Base-by-base conservation (phyloP, 306 rosid genomes). In the Trifolium pratense region DNA sequence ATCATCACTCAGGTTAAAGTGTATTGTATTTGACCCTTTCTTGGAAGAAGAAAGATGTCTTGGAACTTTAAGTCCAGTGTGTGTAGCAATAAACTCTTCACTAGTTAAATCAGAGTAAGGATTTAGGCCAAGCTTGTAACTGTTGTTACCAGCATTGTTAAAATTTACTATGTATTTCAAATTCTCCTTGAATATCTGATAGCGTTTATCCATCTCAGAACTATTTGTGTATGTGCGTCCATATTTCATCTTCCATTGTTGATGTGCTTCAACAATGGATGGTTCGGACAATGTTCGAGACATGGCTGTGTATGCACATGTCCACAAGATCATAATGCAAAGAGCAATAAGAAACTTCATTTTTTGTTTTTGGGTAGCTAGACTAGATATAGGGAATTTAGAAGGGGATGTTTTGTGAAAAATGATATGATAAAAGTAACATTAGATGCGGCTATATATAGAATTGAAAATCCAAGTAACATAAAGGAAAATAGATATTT, bases 61-160 rank as follows among this genome's bases (percentile, higher is more conserved):
- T 14, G 72, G 3, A 16, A 31, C 6, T 18, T 12, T 80, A 69
- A 56, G 63, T 7, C 90, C 82, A 4, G 57, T 57, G 10, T 25
- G 17, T 18, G 75, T 63, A 66, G 81, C 74, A 4, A 49, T 3
- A 20, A 87, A 84, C 70, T 87, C 94, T 76, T 87, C 73, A 51
- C 26, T 56, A 1, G 83, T 85, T 25, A 56, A 49, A 71, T 84
- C 83, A 23, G 88, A 72, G 64, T 53, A 84, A 11, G 32, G 37
- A 43, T 87, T 87, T 45, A 76, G 31, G 2, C 73, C 78, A 15
- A 84, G 42, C 56, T 61, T 76, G 74, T 82, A 88, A 7, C 77
- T 71, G 56, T 21, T 63, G 21, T 89, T 78, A 29, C 37, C 63
- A 9, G 12, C 79, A 5, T 23, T 80, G 71, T 86, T 84, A 70